Conservation (phyloP, 805 yeast genomes). For the Barnettozyma wickerhamii region DNA sequence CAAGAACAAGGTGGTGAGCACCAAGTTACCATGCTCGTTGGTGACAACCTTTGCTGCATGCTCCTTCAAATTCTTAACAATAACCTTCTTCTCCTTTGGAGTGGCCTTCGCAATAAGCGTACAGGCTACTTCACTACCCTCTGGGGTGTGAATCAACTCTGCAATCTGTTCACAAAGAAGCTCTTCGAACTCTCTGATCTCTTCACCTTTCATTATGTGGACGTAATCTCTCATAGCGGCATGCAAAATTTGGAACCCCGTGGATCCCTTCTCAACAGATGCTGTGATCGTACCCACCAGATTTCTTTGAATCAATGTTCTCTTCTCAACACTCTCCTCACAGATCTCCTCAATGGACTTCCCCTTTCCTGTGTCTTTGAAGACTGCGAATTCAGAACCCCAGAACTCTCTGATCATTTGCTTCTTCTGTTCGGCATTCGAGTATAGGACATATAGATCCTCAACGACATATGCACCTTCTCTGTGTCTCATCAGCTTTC, state of each 20-base stretch:
- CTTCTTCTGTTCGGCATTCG: conserved; percentile 76
- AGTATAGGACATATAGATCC: conserved; percentile 81
- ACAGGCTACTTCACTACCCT: conserved; percentile 90
- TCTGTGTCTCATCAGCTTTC: conserved; percentile 92
- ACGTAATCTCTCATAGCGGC: conserved; percentile 93
- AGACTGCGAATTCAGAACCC: conserved; percentile 93
- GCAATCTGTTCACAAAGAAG: conserved; percentile 84
- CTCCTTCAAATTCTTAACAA: conserved; percentile 66
- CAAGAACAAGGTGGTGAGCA: conserved; percentile 71
- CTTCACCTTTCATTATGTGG: conserved; percentile 63
- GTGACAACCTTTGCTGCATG: conserved; percentile 74
- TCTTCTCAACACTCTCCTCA: conserved; percentile 68
- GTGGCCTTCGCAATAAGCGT: conserved; percentile 72
- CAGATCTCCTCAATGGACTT: conserved; percentile 64
- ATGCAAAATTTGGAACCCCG: conserved; percentile 93
- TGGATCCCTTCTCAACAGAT: conserved; percentile 91
- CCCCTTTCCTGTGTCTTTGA: conserved; percentile 67
- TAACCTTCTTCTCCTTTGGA: conserved; percentile 87
- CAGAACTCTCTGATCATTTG: conserved; percentile 95
- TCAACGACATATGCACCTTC: conserved; percentile 98
- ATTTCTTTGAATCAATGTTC: conserved; percentile 68
- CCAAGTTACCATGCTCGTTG: conserved; percentile 84
- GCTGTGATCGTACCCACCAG: conserved; percentile 80
- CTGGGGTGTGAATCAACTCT: conserved; percentile 91
- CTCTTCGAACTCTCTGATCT: conserved; percentile 78